Base-by-base conservation (phyloP, 2,329 filamentous ascomycete genomes). In the Monilinia aucupariae region DNA sequence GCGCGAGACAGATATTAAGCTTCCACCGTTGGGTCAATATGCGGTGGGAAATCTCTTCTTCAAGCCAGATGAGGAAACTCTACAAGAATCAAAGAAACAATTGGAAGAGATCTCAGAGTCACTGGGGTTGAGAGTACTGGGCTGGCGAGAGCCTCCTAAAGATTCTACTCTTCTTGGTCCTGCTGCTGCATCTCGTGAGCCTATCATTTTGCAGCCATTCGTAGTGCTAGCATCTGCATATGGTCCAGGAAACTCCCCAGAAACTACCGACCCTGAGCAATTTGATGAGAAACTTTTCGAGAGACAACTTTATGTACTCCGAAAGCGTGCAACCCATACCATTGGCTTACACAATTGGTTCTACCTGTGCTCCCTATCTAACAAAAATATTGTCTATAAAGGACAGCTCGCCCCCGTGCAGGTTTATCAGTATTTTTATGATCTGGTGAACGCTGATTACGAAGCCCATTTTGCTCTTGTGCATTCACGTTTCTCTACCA, bases 381-480 rank as follows among this genome's bases (percentile, higher is more conserved):
- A 96, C 86, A 92, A 92, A 79, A 97, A 97, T 80, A 97, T 97
- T 78, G 91, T 97, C 65, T 97, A 97, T 84, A 97, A 97, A 83
- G 93, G 93, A 68, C 94, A 97, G 76, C 82, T 97, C 69, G 89
- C 93, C 51, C 93, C 93, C 30, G 86, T 93, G 37, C 93, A 97
- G 80, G 93, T 97, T 59, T 97, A 97, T 79, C 89, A 96, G 75
- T 97, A 97, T 81, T 97, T 96, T 79, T 91, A 97, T 77, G 93
- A 97, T 79, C 79, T 97, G 75, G 90, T 97, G 70, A 96, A 94
- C 71, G 93, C 96, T 69, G 93, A 97, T 76, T 97, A 96, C 77
- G 91, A 97, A 81, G 92, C 89, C 67, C 92, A 97, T 78, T 97
- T 97, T 76, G 94, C 93, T 64, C 83, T 97, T 64, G 93, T 97